phyloP scores from a whole-genome alignment of 2,329 filamentous ascomycete species.

The Paraphaeosphaeria sporulosa region DNA sequence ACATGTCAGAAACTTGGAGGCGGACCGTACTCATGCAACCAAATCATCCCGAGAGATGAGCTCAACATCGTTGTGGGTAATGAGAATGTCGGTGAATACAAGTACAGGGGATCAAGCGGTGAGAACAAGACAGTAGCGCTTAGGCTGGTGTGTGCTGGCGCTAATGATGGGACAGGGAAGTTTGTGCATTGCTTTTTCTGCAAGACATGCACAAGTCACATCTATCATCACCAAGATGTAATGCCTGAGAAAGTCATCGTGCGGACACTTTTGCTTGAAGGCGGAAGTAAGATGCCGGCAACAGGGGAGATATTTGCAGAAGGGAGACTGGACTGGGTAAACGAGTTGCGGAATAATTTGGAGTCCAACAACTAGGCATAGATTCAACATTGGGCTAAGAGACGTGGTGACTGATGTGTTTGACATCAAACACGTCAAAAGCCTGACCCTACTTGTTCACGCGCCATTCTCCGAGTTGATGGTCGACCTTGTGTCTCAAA shows the following conservation, averaged over 20 bases:
- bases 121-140: background rate
- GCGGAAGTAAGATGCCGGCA: slow-evolving; percentile 43
- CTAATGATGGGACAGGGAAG: slow-evolving; percentile 31
- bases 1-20: slow-evolving; percentile 48
- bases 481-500: background rate
- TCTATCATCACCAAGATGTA: slow-evolving; percentile 51
- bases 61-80: slow-evolving; percentile 35
- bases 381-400: background rate
- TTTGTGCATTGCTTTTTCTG: slow-evolving; percentile 50
- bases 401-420: background rate
- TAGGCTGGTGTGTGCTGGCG: background rate
- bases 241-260: slow-evolving; percentile 52
- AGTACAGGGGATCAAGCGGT: slow-evolving; percentile 43
- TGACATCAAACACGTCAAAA: background rate
- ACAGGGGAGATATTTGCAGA: slow-evolving; percentile 50
- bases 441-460: background rate
- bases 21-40: slow-evolving; percentile 47
- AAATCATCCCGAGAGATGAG: slow-evolving; percentile 42
- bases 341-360: slow-evolving; percentile 29
- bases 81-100: slow-evolving; percentile 36
- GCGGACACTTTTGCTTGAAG: slow-evolving; percentile 49
- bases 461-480: background rate
- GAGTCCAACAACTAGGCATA: background rate
- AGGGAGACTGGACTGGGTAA: slow-evolving; percentile 45
- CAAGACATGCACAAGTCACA: slow-evolving; percentile 48